Conservation (phyloP, 2,329 filamentous ascomycete genomes). For the Dothideomycetes sp. region DNA sequence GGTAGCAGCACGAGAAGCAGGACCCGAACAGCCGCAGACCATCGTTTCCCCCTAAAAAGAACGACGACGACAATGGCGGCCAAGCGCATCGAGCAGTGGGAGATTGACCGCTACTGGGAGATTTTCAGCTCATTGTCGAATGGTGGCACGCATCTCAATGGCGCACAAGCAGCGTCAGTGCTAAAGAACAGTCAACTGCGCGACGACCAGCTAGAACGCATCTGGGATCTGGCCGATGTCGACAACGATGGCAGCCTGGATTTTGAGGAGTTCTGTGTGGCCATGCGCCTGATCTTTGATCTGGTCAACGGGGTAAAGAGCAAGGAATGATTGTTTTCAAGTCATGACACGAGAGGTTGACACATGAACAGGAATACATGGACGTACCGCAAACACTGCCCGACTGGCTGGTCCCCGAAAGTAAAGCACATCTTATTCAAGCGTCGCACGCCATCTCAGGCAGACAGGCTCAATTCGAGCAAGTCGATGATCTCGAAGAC, state of each 20-base stretch:
- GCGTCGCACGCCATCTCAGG: constrained; percentile 71
- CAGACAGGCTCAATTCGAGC: constrained; percentile 73
- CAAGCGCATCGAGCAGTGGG: constrained; percentile 60
- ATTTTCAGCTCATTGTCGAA: constrained; percentile 62
- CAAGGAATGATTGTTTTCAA: neutral
- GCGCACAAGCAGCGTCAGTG: constrained; percentile 59
- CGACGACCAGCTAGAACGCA: constrained; percentile 82
- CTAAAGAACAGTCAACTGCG: constrained; percentile 64
- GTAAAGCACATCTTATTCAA: constrained; percentile 82
- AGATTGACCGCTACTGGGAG: constrained; percentile 72
- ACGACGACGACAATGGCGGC: no score
- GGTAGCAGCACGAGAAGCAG: no score
- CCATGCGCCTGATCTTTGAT: constrained; percentile 97
- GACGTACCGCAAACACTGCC: constrained; percentile 81
- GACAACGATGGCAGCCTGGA: constrained; percentile 96
- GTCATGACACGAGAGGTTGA: neutral
- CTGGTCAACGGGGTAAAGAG: constrained; percentile 76
- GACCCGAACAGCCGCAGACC: no score
- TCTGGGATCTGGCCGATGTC: constrained; percentile 96
- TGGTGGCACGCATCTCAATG: constrained; percentile 57
- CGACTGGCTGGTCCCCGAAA: constrained; percentile 95
- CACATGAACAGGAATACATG: constrained; percentile 62
- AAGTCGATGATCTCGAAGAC: constrained; percentile 64
- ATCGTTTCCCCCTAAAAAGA: no score
- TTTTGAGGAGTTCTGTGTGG: constrained; percentile 99